Evolutionary conservation across 169 alveolate species (phyloP).

Genomic region (Cryptosporidium bovis): DNA sequence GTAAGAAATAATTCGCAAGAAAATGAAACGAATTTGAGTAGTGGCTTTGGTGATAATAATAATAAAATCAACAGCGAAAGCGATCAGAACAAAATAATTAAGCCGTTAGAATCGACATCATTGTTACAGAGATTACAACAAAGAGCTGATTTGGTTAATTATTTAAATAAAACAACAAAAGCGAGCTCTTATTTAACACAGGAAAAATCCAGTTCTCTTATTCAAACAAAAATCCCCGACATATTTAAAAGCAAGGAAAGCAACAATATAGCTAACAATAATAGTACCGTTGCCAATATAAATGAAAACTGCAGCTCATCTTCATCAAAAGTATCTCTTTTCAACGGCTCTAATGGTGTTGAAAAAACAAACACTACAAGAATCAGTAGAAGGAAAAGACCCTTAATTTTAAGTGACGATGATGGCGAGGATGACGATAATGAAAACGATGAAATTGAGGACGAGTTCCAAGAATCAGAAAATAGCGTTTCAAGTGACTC

Average conservation of each 20-base stretch:
- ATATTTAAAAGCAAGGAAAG: neutral
- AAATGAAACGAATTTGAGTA: neutral
- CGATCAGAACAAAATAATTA: neutral
- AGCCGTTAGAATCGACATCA: conserved; percentile 41
- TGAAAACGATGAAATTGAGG: conserved; percentile 6
- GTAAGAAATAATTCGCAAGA: neutral
- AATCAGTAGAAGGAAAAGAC: conserved; percentile 5
- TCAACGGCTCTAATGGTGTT: neutral
- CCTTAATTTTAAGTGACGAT: conserved; percentile 7
- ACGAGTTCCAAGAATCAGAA: conserved; percentile 19
- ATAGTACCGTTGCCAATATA: neutral
- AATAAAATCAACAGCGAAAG: neutral
- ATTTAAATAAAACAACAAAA: neutral
- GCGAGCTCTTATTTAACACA: neutral
- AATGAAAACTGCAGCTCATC: neutral
- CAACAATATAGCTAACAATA: neutral
- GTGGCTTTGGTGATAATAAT: neutral
- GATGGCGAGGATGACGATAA: conserved; percentile 17
- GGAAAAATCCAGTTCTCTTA: neutral
- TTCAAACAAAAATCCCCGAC: conserved; percentile 47
- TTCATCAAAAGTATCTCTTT: too few species aligned
- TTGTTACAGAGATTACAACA: conserved; percentile 60
- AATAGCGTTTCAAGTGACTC: conserved; percentile 31
- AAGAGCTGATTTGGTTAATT: conserved; percentile 1
- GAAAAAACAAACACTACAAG: neutral